These are phyloP conservation scores for Kuraishia borneana DNA, from an alignment of 805 yeast genomes.

Conservation along the genomic window DNA sequence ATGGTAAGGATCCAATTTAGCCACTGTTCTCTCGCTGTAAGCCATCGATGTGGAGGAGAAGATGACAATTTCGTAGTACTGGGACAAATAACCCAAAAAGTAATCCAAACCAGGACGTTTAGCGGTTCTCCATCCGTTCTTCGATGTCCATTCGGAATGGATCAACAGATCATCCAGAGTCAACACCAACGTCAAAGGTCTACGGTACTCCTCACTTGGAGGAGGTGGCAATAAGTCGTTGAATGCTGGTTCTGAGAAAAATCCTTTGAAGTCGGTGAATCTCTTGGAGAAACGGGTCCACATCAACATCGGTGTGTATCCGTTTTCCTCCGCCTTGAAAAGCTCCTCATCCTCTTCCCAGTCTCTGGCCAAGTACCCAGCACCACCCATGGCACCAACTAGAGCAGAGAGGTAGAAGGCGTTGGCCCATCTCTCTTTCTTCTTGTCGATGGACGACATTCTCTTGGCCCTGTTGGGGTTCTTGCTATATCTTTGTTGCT, in stretches of 20 bases:
- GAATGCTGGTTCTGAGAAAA: slow-evolving; percentile 88
- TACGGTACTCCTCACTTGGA: slow-evolving; percentile 84
- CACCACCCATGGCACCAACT: slow-evolving; percentile 40
- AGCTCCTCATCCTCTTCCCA: slow-evolving; percentile 74
- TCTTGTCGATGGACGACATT: slow-evolving; percentile 60
- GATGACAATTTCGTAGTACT: slow-evolving; percentile 90
- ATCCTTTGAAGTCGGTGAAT: slow-evolving; percentile 61
- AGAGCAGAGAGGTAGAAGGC: slow-evolving; percentile 53
- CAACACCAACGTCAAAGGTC: slow-evolving; percentile 84
- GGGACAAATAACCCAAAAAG: slow-evolving; percentile 87
- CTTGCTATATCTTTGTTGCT: slow-evolving; percentile 11
- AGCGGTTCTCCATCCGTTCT: slow-evolving; percentile 96
- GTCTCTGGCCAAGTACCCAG: slow-evolving; percentile 64
- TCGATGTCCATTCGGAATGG: slow-evolving; percentile 86
- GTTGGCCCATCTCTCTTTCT: slow-evolving; percentile 75
- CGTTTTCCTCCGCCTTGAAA: slow-evolving; percentile 41
- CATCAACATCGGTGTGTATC: slow-evolving; percentile 54
- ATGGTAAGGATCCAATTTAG: slow-evolving; percentile 87
- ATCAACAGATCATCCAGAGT: slow-evolving; percentile 83
- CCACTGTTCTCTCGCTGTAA: slow-evolving; percentile 74
- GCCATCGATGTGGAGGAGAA: slow-evolving; percentile 80
- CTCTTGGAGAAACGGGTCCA: slow-evolving; percentile 64
- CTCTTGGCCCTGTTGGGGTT: slow-evolving; percentile 42
- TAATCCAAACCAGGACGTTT: slow-evolving; percentile 98
- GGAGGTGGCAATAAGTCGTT: slow-evolving; percentile 87